Conservation (phyloP, 164 flowering plant genomes). For the Dillenia suffruticosa region DNA sequence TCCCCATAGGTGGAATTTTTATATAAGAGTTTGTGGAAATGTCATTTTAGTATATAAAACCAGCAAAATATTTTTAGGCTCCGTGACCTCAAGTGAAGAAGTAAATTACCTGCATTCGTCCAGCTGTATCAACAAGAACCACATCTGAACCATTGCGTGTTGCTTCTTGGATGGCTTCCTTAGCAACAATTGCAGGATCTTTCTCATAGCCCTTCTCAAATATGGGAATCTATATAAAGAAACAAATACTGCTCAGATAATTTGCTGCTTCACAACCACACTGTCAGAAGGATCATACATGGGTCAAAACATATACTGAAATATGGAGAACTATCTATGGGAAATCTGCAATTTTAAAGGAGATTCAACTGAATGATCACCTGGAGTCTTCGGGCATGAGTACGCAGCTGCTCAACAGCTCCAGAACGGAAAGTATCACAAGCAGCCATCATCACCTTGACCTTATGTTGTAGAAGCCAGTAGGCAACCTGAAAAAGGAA, state of each 20-base stretch:
- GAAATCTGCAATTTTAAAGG: not conserved
- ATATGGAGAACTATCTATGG: too few species aligned
- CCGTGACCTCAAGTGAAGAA: too few species aligned
- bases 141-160: constrained; percentile 84
- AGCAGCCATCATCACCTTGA: constrained; percentile 99
- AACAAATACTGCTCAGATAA: not conserved
- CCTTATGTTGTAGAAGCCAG: constrained; percentile 92
- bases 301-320: too few species aligned
- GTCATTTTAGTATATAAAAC: too few species aligned
- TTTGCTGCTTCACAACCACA: too few species aligned
- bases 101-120: constrained; percentile 80
- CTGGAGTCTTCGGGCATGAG: constrained; percentile 97
- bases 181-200: constrained; percentile 95
- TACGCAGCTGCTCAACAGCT: constrained; percentile 96
- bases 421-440: constrained; percentile 98
- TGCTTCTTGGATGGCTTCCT: constrained; percentile 97
- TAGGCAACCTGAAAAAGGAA: constrained; percentile 73
- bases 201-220: constrained; percentile 98
- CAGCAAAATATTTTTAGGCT: too few species aligned
- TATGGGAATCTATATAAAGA: constrained; percentile 62
- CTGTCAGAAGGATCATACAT: too few species aligned
- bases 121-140: constrained; percentile 98
- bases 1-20: too few species aligned
- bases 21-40: too few species aligned
- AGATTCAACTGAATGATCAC: constrained; percentile 14